A percentile compares a stretch with the other conserved stretches of the same genome.
phyloP scores from a whole-genome alignment of 1,284 basidiomycete genomes.

The Nidula niveotomentosa region DNA sequence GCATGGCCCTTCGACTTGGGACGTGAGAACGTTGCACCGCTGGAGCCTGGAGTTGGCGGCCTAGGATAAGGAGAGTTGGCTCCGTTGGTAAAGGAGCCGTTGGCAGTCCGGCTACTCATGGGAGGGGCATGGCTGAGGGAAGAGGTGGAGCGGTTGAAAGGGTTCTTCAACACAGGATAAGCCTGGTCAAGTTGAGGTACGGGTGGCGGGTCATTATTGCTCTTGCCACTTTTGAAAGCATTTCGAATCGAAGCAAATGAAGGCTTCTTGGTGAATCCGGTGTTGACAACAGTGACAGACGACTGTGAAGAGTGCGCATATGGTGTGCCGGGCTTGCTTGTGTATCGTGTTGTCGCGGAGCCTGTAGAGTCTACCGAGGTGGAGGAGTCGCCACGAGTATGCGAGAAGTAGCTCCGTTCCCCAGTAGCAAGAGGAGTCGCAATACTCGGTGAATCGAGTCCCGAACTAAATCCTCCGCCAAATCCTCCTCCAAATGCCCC shows the following conservation, averaged over 20 bases:
- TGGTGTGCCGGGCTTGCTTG: slow-evolving; percentile 43
- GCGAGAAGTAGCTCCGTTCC: slow-evolving; percentile 66
- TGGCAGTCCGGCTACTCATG: slow-evolving; percentile 15
- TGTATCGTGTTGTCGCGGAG: slow-evolving; percentile 50
- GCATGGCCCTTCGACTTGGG: slow-evolving; percentile 54
- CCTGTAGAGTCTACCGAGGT: slow-evolving; percentile 66
- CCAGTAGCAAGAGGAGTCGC: slow-evolving; percentile 50
- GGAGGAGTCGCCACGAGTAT: slow-evolving; percentile 73
- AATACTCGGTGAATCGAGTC: slow-evolving; percentile 66
- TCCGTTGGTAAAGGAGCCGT: slow-evolving; percentile 25
- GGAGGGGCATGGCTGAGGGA: slow-evolving; percentile 49
- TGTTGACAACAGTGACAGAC: slow-evolving; percentile 55
- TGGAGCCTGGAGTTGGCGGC: slow-evolving; percentile 64
- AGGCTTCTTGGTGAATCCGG: slow-evolving; percentile 71
- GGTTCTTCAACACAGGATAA: slow-evolving; percentile 72
- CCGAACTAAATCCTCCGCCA: slow-evolving; percentile 33
- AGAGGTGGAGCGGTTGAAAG: slow-evolving; percentile 78
- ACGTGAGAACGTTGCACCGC: slow-evolving; percentile 39
- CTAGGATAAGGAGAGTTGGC: slow-evolving; percentile 42
- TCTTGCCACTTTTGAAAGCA: slow-evolving; percentile 78
- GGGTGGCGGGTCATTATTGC: slow-evolving; percentile 57
- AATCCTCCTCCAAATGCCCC: slow-evolving; percentile 32
- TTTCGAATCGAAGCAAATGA: slow-evolving; percentile 88
- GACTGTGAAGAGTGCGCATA: slow-evolving; percentile 70
- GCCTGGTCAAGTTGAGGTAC: slow-evolving; percentile 65